Base-by-base conservation (phyloP, 345 rosid species). In the Luvunga scandens region DNA sequence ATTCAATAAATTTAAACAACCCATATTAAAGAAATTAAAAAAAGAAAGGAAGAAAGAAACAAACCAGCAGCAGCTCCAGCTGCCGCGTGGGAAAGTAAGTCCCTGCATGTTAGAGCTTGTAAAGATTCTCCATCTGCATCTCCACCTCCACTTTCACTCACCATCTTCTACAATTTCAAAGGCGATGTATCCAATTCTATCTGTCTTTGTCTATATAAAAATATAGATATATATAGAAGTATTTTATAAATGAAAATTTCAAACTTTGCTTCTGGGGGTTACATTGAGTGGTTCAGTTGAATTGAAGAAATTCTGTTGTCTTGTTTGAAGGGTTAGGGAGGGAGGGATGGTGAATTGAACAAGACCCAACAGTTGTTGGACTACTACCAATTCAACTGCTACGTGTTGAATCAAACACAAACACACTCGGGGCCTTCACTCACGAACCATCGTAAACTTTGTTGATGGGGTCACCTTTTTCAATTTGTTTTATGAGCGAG, bases 51-150 rank as follows among this genome's bases (percentile, higher is more conserved):
- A 38, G 6, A 42, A 21, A 19, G 34, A 74, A 78, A 77, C 88
- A 76, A 9, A 96, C 99, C 98, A 33, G 98, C 98, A 22, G 97
- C 83, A 53, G 97, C 99, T 72, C 99, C 98, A 59, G 99, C 91
- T 12, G 84, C 89, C 69, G 90, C 99, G 81, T 91, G 85, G 83
- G 84, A 81, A 10, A 86, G 61, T 7, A 79, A 71, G 24, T 88
- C 92, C 13, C 92, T 82, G 66, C 82, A 59, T 75, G 76, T 85
- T 39, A 81, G 81, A 83, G 77, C 74, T 42, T 87, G 75, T 24
- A 69, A 72, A 1, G 88, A 86, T 62, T 79, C 83, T 45, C 81
- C 89, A 78, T 76, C 80, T 75, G 78, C 84, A n/a, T 4, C 89
- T 76, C 77, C 79, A 78, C 79, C 84, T 66, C 22, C 33, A 10